These are phyloP conservation scores for Termitomyces sp. DNA, from an alignment of 768 basidiomycete species.

Conservation along the genomic window DNA sequence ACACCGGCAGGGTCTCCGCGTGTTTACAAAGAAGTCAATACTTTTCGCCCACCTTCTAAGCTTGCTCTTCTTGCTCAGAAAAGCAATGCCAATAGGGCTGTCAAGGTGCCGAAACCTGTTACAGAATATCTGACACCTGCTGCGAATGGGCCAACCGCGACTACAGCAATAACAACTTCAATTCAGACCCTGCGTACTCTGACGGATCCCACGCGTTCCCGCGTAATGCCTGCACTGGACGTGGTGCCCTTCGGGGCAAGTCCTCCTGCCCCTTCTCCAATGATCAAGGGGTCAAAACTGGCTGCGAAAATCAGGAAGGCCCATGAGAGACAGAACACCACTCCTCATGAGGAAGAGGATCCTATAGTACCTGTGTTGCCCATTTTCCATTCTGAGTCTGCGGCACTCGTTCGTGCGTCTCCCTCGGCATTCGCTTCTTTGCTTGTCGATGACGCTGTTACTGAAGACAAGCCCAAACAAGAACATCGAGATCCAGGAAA, in stretches of 20 bases:
- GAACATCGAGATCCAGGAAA: constrained; percentile 29
- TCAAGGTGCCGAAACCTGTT: constrained; percentile 39
- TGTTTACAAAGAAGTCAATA: constrained; percentile 26
- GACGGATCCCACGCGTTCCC: constrained; percentile 44
- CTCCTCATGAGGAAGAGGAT: constrained; percentile 37
- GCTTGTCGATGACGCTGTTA: constrained; percentile 53
- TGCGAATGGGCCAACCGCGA: constrained; percentile 79
- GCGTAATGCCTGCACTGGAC: constrained; percentile 36
- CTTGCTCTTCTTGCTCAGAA: constrained; percentile 72
- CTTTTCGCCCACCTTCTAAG: constrained; percentile 53
- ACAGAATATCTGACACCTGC: constrained; percentile 77
- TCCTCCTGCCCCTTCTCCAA: constrained; percentile 25
- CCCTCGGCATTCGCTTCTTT: constrained; percentile 78
- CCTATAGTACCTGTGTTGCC: constrained; percentile 38
- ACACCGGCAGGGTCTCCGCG: constrained; percentile 6
- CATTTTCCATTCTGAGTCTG: constrained; percentile 53
- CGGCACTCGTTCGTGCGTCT: constrained; percentile 60
- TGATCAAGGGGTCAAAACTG: constrained; percentile 63
- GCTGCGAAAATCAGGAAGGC: constrained; percentile 70
- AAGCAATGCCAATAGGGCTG: constrained; percentile 33
- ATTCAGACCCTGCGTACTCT: constrained; percentile 71
- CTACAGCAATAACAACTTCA: constrained; percentile 80
- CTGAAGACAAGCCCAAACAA: constrained; percentile 32
- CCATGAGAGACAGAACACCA: constrained; percentile 37
- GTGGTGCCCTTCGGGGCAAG: constrained; percentile 38